Base-by-base conservation (phyloP, 148 eudicot species). In the Rhododendron griersonianum region DNA sequence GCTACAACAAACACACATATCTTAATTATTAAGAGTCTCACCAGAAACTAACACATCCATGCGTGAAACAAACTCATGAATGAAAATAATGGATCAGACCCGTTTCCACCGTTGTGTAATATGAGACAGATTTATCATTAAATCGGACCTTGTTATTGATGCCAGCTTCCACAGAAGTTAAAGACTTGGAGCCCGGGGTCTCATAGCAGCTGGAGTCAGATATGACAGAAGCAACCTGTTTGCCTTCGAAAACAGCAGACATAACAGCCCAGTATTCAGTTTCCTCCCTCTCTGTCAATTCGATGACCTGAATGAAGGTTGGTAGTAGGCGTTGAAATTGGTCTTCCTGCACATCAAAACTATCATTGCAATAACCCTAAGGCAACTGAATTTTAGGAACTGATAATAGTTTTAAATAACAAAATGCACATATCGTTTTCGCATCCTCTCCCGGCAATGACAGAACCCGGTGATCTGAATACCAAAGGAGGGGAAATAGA, bases 271-370 rank as follows among this genome's bases (percentile, higher is more conserved):
- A 92, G 85, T 95, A 96, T 84, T 92, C 94, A 77, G 83, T 89
- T 88, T 92, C 96, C 85, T 96, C 99, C 86, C 87, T 85, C 85
- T 92, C 94, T 63, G 95, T 93, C 86, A 96, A 90, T 85, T 95
- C 94, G 86, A 95, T 96, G 44, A 96, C 89, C 90, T 96, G 98
- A 87, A 95, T 94, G 83, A 94, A 96, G 57, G 99, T 96, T 77
- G 99, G 99, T 75, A 96, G 87, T 71, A 94, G 91, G 75, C 99
- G 96, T 85, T 93, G 89, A 91, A 95, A 96, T 80, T 96, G 99
- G 86, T 96, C 99, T 93, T 94, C 94, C 99, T 96, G 98, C 91
- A 90, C 48, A 81, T 78, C 44, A 69, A 50, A 16, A 35, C 30
- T 45, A 55, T 77, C 37, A 28, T 80, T 74, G 44, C 39, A 28